Evolutionary conservation across 2,329 filamentous ascomycete genomes (phyloP), one percentile per base, ranked within the genome.

Genomic region (Myriosclerotinia curreyana): DNA sequence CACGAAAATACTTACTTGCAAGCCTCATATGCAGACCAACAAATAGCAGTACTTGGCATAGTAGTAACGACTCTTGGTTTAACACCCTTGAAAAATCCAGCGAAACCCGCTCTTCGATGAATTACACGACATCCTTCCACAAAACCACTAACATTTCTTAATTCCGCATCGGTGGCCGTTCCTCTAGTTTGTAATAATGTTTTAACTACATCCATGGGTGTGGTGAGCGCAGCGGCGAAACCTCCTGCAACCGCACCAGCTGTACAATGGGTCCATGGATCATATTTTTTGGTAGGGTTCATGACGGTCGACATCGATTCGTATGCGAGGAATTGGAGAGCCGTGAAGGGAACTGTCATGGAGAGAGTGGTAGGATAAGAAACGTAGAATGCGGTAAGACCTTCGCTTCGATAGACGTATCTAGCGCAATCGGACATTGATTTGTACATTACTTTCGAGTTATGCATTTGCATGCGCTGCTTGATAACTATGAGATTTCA

Each of bases 21-120:
- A 68, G 86, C 86, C 72, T 88, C 86, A 71, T 88, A 88, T 38
- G 85, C 85, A 48, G 86, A 95, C 95, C 95, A 99, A 82, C 95
- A 99, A 74, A 99, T 99, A n/a, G 95, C 95, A 42, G 95, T 99
- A 79, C 93, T 97, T 25, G 95, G 95, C 90, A 98, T 98, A 1
- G 95, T 96, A 14, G 93, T 97, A 67, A 99, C 87, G 55, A 99
- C 89, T 73, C 95, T 84, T 54, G 95, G 95, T 71, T 90, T 88
- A 75, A 97, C 85, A 51, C 95, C 95, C 75, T 96, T 93, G 79
- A 97, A 93, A 78, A 98, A 99, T 4, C 95, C 95, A 64, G 81
- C 82, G 72, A 90, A 82, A 44, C 95, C 95, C 75, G 96, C 94
- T 74, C 93, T 86, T 71, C 86, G 84, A 76, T 92, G 67, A 51